Base-by-base conservation (phyloP, 177 flowering plant species). In the Telopea speciosissima region DNA sequence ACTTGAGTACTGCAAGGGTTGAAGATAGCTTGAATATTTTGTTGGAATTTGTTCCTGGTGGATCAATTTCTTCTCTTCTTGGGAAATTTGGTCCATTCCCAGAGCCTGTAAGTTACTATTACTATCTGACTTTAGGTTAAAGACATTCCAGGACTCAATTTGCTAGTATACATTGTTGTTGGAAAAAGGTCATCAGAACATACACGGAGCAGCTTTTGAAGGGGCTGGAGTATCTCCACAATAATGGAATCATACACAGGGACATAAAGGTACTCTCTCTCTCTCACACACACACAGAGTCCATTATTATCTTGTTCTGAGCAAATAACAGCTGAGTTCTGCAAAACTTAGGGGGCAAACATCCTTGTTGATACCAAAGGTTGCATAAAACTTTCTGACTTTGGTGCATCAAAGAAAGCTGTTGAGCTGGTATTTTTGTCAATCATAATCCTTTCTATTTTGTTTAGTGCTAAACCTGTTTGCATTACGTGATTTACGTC, bases 61-160 rank as follows among this genome's bases (percentile, higher is more conserved):
- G 96, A 77, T 88, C 96, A 25, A 90, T 90, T 59, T 81, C 92
- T 17, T 90, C 96, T 24, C 91, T 88, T 68, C 70, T 90, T 70
- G 92, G 89, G 61, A 90, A 90, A 74, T 88, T 88, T 74, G 96
- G 96, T 26, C 75, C 96, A 28, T 90, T 90, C 70, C 92, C 96
- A 11, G 96, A 90, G 76, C 24, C 61, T 58, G 61, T 58, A 58
- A 19, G 61, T 58, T 58, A 19, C 10, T 58, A 17, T 58, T 58
- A 0, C 23, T 58, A 21, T 58, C 22, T 58, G 61, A 19, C 19
- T 58, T 58, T 16, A 24, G 11, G 23, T 10, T 1, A 61, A 24
- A 24, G 26, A 9, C 3, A 12, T 61, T 23, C 14, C 13, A 24
- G 54, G 19, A 25, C 10, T 61, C 26, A 61, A 23, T 24, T 23